These are phyloP conservation scores for Candida coleopterorum DNA, from an alignment of 805 yeast genomes.

Conservation along the genomic window DNA sequence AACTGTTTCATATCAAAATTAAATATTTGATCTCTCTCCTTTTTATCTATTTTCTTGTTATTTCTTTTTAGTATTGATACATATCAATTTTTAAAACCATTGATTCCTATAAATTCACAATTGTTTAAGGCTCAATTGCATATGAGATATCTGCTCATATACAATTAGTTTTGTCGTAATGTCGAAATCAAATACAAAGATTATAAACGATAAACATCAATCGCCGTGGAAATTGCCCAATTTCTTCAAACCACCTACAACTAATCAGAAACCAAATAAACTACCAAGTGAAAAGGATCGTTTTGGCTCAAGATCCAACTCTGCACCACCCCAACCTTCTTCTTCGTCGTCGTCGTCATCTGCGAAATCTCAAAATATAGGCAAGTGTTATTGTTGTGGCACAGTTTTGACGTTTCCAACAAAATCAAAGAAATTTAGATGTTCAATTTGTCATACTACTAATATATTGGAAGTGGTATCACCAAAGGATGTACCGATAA, in stretches of 20 bases:
- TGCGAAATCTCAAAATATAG: slow-evolving; percentile 10
- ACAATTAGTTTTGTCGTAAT: background rate
- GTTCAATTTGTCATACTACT: slow-evolving; percentile 59
- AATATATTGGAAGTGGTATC: slow-evolving; percentile 19
- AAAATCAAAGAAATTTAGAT: slow-evolving; percentile 41
- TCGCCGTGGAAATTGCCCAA: slow-evolving; percentile 5
- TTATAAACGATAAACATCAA: background rate
- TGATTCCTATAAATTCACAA: no score
- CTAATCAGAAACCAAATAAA: background rate
- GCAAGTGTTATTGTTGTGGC: slow-evolving; percentile 36
- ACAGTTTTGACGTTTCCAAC: slow-evolving; percentile 27
- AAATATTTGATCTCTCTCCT: no score
- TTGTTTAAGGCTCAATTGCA: no score
- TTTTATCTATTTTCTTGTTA: no score
- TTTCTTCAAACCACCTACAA: slow-evolving; percentile 1
- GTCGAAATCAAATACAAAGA: background rate
- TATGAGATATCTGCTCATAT: no score
- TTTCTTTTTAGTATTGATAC: no score
- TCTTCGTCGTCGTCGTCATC: background rate
- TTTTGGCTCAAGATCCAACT: no score
- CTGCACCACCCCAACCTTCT: background rate
- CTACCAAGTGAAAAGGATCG: background rate
- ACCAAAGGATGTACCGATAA: background rate
- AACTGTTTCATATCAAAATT: no score
- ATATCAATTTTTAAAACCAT: no score